A percentile compares a stretch with the other conserved stretches of the same genome.
These are phyloP conservation scores for Fusarium solani-melongenae DNA, from an alignment of 2,329 filamentous ascomycete genomes.

Conservation along the genomic window DNA sequence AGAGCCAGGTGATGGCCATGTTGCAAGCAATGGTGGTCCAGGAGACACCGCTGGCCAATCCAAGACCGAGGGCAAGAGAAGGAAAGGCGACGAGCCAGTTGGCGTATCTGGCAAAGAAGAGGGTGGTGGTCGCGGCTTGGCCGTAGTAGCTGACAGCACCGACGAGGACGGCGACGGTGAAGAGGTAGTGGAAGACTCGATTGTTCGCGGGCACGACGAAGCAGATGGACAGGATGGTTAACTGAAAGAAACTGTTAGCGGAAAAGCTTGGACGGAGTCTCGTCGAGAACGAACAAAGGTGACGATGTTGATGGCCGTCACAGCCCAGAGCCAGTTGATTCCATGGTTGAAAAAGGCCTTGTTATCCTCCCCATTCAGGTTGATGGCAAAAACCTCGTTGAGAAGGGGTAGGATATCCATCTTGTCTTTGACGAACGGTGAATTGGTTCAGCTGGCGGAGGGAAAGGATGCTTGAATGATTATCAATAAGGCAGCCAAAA, in stretches of 20 bases:
- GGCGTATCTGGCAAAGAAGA: not conserved
- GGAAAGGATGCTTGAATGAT: not conserved
- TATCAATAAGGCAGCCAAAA: not conserved
- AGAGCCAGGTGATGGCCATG: not conserved
- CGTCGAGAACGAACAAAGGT: not conserved
- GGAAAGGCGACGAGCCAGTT: not conserved
- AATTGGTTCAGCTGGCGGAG: not conserved
- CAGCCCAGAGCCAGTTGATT: not conserved
- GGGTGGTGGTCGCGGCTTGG: not conserved
- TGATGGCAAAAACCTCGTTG: not conserved
- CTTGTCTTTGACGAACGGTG: not conserved
- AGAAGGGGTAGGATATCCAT: not conserved
- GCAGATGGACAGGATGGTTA: not conserved
- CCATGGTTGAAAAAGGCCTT: not conserved
- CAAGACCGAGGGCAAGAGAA: not conserved
- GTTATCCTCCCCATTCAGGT: not conserved
- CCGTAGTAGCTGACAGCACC: not conserved
- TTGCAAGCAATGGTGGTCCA: not conserved
- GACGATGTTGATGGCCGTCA: not conserved
- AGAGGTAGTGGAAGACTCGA: not conserved
- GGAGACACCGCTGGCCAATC: not conserved
- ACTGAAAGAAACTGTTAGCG: not conserved
- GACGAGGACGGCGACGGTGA: not conserved
- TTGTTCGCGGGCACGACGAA: not conserved
- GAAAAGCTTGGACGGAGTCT: not conserved